These are phyloP conservation scores for Paecilomyces sp. DNA, from an alignment of 2,329 filamentous ascomycete species.

Conservation along the genomic window DNA sequence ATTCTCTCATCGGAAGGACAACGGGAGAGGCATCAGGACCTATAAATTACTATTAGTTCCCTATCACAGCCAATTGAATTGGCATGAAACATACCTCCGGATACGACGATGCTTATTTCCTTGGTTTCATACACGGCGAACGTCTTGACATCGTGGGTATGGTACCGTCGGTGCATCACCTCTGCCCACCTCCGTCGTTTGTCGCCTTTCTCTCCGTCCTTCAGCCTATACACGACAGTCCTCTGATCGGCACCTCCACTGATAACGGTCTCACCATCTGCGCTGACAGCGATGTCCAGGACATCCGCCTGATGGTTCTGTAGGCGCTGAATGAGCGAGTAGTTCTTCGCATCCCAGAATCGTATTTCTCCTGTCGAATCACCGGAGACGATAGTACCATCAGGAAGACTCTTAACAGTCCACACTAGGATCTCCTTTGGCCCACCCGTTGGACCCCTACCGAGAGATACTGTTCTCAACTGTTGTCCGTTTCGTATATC, in stretches of 20 bases:
- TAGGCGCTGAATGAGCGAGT: conserved; percentile 78
- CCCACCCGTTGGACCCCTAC: conserved; percentile 67
- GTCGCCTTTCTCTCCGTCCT: conserved; percentile 41
- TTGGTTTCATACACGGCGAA: conserved; percentile 84
- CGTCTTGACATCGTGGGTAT: conserved; percentile 90
- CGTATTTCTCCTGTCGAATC: conserved; percentile 91
- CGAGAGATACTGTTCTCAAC: conserved; percentile 76
- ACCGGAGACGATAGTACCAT: conserved; percentile 86
- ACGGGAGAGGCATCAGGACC: conserved; percentile 80
- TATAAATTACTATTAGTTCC: conserved; percentile 35
- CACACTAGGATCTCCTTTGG: conserved; percentile 85
- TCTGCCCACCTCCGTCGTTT: conserved; percentile 68
- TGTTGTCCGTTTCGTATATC: conserved; percentile 73
- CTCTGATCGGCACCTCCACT: conserved; percentile 88
- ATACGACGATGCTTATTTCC: conserved; percentile 78
- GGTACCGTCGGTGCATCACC: conserved; percentile 76
- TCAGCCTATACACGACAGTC: conserved; percentile 72
- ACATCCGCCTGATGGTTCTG: conserved; percentile 85
- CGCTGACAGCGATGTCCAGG: conserved; percentile 74
- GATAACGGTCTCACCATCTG: conserved; percentile 73
- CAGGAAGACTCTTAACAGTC: conserved; percentile 81
- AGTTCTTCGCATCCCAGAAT: conserved; percentile 90
- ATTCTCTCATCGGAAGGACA: conserved; percentile 71
- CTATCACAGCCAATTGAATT: neutral
- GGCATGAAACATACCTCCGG: conserved; percentile 62